Evolutionary conservation across 257 asterid species (phyloP).

Genomic region (Solanum boliviense): DNA sequence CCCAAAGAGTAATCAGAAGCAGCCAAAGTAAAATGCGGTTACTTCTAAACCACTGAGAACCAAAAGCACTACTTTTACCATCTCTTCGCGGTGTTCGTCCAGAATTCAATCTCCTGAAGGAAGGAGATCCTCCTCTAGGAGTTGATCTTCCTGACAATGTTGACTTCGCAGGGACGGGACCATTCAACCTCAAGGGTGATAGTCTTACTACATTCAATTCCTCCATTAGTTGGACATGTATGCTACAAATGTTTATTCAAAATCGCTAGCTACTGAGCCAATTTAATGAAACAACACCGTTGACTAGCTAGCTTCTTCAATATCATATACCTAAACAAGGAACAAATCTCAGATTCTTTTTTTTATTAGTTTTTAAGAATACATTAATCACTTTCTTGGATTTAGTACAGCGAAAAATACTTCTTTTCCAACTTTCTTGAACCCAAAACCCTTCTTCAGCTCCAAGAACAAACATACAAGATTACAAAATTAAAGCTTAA

Average conservation of each 20-base stretch:
- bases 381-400: background rate
- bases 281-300: background rate
- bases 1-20: conserved; percentile 94
- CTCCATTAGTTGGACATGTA: conserved; percentile 43
- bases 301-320: background rate
- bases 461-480: background rate
- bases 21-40: conserved; percentile 86
- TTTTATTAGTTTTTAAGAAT: background rate
- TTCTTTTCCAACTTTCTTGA: background rate
- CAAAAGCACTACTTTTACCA: conserved; percentile 22
- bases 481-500: background rate
- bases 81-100: conserved; percentile 63
- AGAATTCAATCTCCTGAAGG: conserved; percentile 54
- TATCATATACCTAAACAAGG: background rate
- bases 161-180: conserved; percentile 37
- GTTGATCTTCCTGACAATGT: conserved; percentile 66
- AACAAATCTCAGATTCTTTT: background rate
- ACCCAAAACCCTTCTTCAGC: background rate
- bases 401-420: background rate
- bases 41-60: conserved; percentile 46
- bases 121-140: conserved; percentile 86
- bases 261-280: background rate
- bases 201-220: conserved; percentile 47
- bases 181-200: conserved; percentile 57
- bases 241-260: conserved; percentile 4